Evolutionary conservation across 768 basidiomycete genomes (phyloP), one percentile per base, ranked within the genome.

Genomic region (Lentinula sp.): DNA sequence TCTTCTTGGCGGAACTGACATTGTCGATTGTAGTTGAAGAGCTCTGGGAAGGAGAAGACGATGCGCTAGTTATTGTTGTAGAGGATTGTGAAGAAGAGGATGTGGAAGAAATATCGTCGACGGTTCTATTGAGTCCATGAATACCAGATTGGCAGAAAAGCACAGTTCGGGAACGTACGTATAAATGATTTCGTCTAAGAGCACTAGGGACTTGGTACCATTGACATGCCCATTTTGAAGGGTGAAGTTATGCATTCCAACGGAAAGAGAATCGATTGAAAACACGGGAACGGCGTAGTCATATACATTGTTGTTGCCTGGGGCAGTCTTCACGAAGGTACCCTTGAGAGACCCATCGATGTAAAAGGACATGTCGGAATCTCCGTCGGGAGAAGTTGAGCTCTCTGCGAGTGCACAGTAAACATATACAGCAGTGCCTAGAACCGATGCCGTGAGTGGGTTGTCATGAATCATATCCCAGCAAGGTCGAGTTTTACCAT

Each of bases 361-460:
- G 56, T 67, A 67, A 61, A 77, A 78, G 0, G 63, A 67, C 70
- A 76, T 67, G 61, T 76, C 68, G 0, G 72, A 63, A 60, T 71
- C 59, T 16, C 68, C 76, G 54, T 66, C 63, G 16, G 70, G 72
- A 41, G 43, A 41, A 6, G 37, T 55, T 23, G 54, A 60, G 1
- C 70, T 66, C 46, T 70, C 66, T 0, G 77, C 66, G 12, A 76
- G 62, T 28, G 73, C 70, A 61, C 77, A 77, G 62, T 70, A 78
- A 2, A 80, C 75, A 65, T 79, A 80, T 13, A 81, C 65, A 0
- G 79, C 78, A n/a, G 75, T 71, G 6, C 79, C 79, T 80, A 28
- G 32, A 15, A n/a, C 6, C 9, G 18, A 36, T 18, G 20, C 15
- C 8, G 20, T 48, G 46, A 57, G 20, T 20, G 35, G 41, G 6